Evolutionary conservation across 1,139 yeast species (phyloP), one percentile per base, ranked within the genome.

Genomic region (Kodamaea derodonti): DNA sequence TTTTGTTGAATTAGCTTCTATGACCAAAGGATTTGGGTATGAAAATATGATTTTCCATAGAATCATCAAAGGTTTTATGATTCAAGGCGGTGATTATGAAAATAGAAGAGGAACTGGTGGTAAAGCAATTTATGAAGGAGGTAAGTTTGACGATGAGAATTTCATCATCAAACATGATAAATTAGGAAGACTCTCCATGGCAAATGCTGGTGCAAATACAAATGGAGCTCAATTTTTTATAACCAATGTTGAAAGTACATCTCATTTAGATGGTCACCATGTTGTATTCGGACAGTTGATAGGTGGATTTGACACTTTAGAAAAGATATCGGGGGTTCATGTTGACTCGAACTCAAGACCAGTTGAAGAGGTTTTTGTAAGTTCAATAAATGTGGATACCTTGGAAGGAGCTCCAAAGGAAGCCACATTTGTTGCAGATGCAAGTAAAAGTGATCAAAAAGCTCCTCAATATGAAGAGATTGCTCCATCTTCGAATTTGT

Each of bases 281-380:
- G 79, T 80, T 11, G 72, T 78, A 0, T 76, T 78, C 51, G 84
- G 83, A 2, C 70, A 66, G 40, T 60, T 76, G 7, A 56, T 75
- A n/a, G 53, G 45, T 15, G 75, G 74, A 0, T 51, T 51, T 31
- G 50, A 50, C 27, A 34, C 42, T 4, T 43, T 55, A 38, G 40
- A 44, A 25, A 27, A 27, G 22, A 37, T 54, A 32, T 42, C 46
- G 32, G 20, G 31, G 8, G 47, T 40, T 25, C 31, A 27, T 7
- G 45, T 44, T 13, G 31, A 30, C 4, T 34, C 17, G 2, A 16
- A 37, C 3, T 16, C 36, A 29, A 30, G 37, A 11, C 56, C 56
- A 1, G 27, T 30, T 4, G 37, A 39, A 13, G 48, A 47, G 3
- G 35, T 48, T n/a, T 39, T 35, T 20, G 39, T 52, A 17, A 35